A percentile compares a stretch with the other conserved stretches of the same genome.
Conservation (phyloP, 2,329 filamentous ascomycete species). For the Colletotrichum ledebouriae region DNA sequence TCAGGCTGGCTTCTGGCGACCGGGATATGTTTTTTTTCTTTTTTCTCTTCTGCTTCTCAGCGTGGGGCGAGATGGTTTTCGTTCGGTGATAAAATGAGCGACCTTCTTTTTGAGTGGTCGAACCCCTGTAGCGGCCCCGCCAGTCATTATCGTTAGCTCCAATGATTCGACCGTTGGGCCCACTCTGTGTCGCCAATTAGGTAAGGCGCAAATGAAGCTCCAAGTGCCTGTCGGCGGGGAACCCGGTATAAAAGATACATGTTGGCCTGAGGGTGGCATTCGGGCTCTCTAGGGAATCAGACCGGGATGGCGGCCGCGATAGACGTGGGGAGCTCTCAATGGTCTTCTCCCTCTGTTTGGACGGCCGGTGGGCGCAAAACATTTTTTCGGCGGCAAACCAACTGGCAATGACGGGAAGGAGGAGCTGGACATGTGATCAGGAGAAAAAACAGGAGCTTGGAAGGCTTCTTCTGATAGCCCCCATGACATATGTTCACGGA, state of each 20-base stretch:
- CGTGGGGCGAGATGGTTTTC: constrained; percentile 37
- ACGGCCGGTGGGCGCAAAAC: constrained; percentile 4
- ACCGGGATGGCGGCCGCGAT: neutral
- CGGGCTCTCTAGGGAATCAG: constrained; percentile 28
- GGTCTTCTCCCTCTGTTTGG: constrained; percentile 19
- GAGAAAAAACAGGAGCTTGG: neutral
- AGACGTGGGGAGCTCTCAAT: constrained; percentile 39
- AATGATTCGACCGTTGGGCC: constrained; percentile 2
- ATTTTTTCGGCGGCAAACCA: neutral
- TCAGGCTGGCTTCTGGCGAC: constrained; percentile 26
- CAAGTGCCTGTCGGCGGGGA: neutral
- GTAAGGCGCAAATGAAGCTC: neutral
- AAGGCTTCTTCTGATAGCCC: too few relatives aligned
- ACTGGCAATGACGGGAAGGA: neutral
- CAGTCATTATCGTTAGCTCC: constrained; percentile 10
- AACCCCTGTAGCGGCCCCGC: constrained; percentile 26
- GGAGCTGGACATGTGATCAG: constrained; percentile 11
- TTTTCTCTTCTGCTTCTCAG: constrained; percentile 10
- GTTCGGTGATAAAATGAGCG: constrained; percentile 42
- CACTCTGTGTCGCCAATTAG: neutral
- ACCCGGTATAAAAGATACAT: constrained; percentile 3
- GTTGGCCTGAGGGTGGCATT: constrained; percentile 18
- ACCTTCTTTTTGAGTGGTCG: constrained; percentile 26
- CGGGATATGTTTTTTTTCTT: constrained; percentile 17
- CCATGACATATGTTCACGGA: too few relatives aligned